phyloP scores from a whole-genome alignment of 208 protist genomes.

The Acanthamoeba sp. region DNA sequence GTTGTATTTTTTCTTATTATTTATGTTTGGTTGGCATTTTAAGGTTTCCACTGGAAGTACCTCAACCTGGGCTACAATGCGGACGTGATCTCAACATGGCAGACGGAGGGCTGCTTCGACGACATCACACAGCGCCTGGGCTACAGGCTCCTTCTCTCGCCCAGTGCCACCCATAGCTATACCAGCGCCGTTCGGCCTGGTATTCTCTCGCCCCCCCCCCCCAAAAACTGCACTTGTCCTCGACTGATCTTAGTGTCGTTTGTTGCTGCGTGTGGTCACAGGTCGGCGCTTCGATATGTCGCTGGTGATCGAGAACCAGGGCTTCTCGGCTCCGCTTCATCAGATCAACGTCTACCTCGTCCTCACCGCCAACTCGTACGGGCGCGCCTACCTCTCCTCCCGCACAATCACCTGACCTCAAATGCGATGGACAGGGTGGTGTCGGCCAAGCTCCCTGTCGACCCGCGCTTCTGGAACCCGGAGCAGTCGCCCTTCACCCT shows the following conservation, averaged over 20 bases:
- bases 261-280: not conserved
- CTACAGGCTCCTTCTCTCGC: not conserved
- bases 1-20: too few relatives aligned
- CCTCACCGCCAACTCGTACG: not conserved
- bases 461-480: not conserved
- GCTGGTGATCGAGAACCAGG: not conserved
- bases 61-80: not conserved
- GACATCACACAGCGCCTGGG: constrained; percentile 4
- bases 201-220: too few relatives aligned
- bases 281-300: not conserved
- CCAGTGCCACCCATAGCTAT: not conserved
- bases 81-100: not conserved
- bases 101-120: not conserved
- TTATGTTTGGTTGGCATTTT: not conserved
- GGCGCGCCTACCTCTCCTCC: not conserved
- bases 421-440: not conserved
- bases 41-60: constrained; percentile 26
- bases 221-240: not conserved
- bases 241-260: not conserved
- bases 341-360: not conserved
- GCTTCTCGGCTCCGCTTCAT: not conserved
- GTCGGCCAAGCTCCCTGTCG: not conserved
- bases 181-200: not conserved
- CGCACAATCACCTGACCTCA: not conserved
- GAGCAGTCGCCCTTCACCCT: constrained; percentile 25